Conservation (phyloP, 805 yeast species). For the Candida cerambycidarum region DNA sequence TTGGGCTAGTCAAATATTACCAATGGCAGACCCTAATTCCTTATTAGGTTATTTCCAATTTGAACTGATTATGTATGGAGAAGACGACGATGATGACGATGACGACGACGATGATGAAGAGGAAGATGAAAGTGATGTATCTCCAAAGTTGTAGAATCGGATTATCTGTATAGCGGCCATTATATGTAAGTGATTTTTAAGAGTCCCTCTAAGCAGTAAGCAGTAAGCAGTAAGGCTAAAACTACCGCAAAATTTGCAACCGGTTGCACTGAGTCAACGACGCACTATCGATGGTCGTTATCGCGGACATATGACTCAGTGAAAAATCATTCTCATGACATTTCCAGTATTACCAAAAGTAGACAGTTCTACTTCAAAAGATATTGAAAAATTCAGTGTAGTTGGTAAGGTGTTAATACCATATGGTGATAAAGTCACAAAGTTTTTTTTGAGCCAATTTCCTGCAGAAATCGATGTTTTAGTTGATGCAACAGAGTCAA, state of each 20-base stretch:
- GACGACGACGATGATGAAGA: constrained; percentile 16
- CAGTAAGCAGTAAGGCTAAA: too few relatives aligned
- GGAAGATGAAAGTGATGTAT: constrained; percentile 7
- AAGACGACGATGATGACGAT: constrained; percentile 15
- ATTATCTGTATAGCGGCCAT: too few relatives aligned
- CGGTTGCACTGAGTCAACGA: neutral
- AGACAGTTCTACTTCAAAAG: constrained; percentile 16
- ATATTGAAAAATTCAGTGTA: constrained; percentile 26
- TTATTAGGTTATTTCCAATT: constrained; percentile 20
- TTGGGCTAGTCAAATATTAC: constrained; percentile 40
- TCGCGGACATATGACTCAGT: constrained; percentile 9
- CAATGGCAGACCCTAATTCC: constrained; percentile 27
- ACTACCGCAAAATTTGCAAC: neutral
- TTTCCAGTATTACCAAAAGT: constrained; percentile 41
- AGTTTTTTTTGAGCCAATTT: constrained; percentile 31
- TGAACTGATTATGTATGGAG: constrained; percentile 28
- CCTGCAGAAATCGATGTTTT: constrained; percentile 29
- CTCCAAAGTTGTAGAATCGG: neutral
- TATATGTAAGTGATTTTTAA: too few relatives aligned
- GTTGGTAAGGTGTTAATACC: constrained; percentile 38
- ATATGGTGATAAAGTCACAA: constrained; percentile 24
- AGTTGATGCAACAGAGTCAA: constrained; percentile 27
- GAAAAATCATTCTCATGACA: constrained; percentile 23
- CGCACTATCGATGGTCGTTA: too few relatives aligned
- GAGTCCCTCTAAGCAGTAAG: too few relatives aligned